Conservation (phyloP, 495 filamentous ascomycete species). For the Cetradonia linearis region DNA sequence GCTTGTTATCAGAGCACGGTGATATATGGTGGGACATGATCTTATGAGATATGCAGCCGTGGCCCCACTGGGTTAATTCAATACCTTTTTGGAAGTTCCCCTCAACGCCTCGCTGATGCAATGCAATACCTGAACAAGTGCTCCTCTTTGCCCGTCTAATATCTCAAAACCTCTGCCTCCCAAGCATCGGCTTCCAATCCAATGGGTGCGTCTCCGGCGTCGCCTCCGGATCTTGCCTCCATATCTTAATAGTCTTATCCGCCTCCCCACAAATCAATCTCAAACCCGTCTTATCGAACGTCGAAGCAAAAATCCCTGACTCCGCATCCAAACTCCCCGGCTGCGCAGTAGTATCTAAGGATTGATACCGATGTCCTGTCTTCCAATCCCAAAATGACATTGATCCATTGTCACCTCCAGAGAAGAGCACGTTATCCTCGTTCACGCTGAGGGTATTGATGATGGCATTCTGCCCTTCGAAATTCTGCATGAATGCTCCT, state of each 20-base stretch:
- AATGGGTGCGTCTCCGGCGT: slow-evolving; percentile 87
- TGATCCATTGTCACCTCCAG: slow-evolving; percentile 89
- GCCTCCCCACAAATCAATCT: slow-evolving; percentile 88
- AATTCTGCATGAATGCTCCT: slow-evolving; percentile 98
- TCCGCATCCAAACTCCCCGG: slow-evolving; percentile 92
- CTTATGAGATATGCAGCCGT: not conserved
- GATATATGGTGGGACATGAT: not conserved
- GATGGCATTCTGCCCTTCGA: slow-evolving; percentile 90
- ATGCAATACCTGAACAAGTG: not conserved
- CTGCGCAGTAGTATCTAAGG: slow-evolving; percentile 79
- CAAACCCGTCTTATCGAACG: slow-evolving; percentile 79
- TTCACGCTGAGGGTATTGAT: slow-evolving; percentile 93
- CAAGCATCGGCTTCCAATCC: slow-evolving; percentile 82
- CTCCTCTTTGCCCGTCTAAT: not conserved
- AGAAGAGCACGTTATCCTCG: slow-evolving; percentile 89
- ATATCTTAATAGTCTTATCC: slow-evolving; percentile 96
- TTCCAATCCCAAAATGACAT: slow-evolving; percentile 99
- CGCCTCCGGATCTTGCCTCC: slow-evolving; percentile 82
- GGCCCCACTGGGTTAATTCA: not conserved
- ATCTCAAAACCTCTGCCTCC: slow-evolving; percentile 54
- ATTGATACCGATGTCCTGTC: slow-evolving; percentile 83
- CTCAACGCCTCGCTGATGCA: slow-evolving; percentile 12
- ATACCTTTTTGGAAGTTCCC: not conserved
- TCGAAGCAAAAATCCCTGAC: slow-evolving; percentile 83
- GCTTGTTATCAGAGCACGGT: not conserved